phyloP scores from a whole-genome alignment of 2,329 filamentous ascomycete species.

The Esteya vermicola region DNA sequence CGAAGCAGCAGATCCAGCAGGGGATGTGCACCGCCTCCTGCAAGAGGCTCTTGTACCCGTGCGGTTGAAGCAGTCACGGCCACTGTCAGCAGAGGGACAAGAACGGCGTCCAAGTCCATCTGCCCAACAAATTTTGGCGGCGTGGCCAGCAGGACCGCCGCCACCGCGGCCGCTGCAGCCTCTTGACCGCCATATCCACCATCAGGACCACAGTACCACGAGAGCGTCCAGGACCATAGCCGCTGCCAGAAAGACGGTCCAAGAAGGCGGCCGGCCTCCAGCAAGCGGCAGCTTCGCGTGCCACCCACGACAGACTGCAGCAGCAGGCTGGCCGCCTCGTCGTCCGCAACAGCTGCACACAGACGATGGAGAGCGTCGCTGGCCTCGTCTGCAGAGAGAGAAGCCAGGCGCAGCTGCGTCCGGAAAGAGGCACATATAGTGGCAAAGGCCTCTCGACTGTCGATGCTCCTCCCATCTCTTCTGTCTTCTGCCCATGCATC shows the following conservation, averaged over 20 bases:
- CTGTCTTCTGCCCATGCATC: conserved; percentile 1
- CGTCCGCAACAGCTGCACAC: background rate
- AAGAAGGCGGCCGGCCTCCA: conserved; percentile 5
- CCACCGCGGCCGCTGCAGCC: background rate
- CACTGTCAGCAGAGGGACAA: background rate
- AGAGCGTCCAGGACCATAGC: background rate
- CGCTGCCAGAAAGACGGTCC: conserved; percentile 6
- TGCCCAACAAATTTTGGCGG: conserved; percentile 2
- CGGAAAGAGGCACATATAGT: conserved; percentile 6
- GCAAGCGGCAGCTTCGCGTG: conserved; percentile 4
- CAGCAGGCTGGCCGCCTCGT: background rate
- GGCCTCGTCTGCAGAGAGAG: conserved; percentile 7
- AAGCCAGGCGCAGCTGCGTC: conserved; percentile 7
- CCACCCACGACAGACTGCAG: conserved; percentile 2
- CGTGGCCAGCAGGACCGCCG: conserved; percentile 3
- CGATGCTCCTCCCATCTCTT: background rate
- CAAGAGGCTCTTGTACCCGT: no score
- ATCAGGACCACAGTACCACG: background rate
- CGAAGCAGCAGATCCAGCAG: no score
- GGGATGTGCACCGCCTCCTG: no score
- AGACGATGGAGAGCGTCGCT: conserved; percentile 2
- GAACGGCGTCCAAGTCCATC: background rate
- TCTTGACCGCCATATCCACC: no score
- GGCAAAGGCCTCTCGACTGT: background rate
- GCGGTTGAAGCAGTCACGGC: background rate